phyloP scores from a whole-genome alignment of 1,284 basidiomycete genomes.

The Ganoderma sinense region DNA sequence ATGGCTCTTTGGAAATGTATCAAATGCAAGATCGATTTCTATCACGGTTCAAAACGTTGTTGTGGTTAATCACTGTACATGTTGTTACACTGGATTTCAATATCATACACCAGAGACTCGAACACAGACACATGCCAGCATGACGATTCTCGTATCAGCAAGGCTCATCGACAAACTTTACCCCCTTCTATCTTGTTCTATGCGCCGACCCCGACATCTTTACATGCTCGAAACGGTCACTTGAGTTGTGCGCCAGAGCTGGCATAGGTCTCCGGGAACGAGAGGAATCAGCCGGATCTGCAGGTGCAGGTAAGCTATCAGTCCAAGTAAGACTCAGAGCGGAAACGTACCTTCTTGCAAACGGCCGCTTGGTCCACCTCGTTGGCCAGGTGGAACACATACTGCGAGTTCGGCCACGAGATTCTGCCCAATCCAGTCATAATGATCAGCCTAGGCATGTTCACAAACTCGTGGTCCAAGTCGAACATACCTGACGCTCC shows the following conservation, averaged over 20 bases:
- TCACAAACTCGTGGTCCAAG: background rate
- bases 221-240: background rate
- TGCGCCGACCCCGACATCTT: background rate
- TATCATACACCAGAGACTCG: background rate
- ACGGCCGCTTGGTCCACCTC: slow-evolving; percentile 26
- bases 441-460: background rate
- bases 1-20: background rate
- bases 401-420: slow-evolving; percentile 35
- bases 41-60: background rate
- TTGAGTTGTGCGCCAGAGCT: slow-evolving; percentile 34
- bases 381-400: slow-evolving; percentile 34
- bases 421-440: slow-evolving; percentile 21
- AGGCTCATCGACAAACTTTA: background rate
- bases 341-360: slow-evolving; percentile 31
- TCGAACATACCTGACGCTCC: slow-evolving; percentile 30
- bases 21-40: background rate
- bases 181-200: background rate
- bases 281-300: slow-evolving; percentile 33
- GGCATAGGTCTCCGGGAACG: slow-evolving; percentile 28
- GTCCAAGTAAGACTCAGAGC: too few species aligned
- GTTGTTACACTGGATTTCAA: background rate
- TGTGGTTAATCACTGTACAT: background rate
- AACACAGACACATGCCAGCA: background rate
- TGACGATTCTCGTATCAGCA: background rate
- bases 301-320: background rate